Percentiles rank a stretch among this genome's conserved stretches.
phyloP scores from a whole-genome alignment of 371 early-diverging fungal species.

The Actinomortierella ambigua region DNA sequence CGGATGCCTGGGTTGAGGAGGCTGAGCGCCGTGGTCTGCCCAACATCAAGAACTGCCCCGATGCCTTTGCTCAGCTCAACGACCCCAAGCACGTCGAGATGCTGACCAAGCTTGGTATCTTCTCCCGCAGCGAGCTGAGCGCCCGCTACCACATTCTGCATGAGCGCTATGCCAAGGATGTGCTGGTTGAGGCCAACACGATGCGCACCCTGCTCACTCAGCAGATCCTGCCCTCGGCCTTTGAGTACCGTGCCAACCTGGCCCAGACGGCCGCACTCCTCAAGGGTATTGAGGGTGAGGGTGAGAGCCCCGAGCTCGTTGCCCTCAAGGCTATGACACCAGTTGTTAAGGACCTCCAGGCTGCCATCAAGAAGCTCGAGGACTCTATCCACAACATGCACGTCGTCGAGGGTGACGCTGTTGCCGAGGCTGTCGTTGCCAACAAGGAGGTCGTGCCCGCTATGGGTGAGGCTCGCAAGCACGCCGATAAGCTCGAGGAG shows the following conservation, averaged over 20 bases:
- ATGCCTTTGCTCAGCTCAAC: conserved; percentile 84
- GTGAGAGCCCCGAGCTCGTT: conserved; percentile 71
- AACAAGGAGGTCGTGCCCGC: conserved; percentile 64
- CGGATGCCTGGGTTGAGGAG: conserved; percentile 78
- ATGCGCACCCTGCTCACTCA: conserved; percentile 79
- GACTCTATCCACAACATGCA: conserved; percentile 62
- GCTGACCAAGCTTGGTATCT: conserved; percentile 82
- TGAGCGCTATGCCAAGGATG: conserved; percentile 96
- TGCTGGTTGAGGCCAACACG: conserved; percentile 94
- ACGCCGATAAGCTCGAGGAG: conserved; percentile 81
- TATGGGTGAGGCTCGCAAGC: conserved; percentile 75
- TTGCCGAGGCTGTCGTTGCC: conserved; percentile 69
- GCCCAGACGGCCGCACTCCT: conserved; percentile 78
- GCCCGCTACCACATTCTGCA: conserved; percentile 94
- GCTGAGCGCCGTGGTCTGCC: conserved; percentile 90
- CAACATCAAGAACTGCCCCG: conserved; percentile 88
- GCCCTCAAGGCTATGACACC: conserved; percentile 73
- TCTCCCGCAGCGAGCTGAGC: conserved; percentile 84
- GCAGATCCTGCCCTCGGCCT: conserved; percentile 89
- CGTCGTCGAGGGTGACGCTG: conserved; percentile 59
- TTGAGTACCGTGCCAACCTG: conserved; percentile 84
- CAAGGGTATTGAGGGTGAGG: conserved; percentile 62
- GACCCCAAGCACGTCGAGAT: conserved; percentile 74
- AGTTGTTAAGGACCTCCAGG: conserved; percentile 63
- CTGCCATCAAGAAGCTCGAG: conserved; percentile 58